A percentile compares a stretch with the other conserved stretches of the same genome.
Conservation (phyloP, 2,329 filamentous ascomycete species). For the Aureobasidium leucospermi region DNA sequence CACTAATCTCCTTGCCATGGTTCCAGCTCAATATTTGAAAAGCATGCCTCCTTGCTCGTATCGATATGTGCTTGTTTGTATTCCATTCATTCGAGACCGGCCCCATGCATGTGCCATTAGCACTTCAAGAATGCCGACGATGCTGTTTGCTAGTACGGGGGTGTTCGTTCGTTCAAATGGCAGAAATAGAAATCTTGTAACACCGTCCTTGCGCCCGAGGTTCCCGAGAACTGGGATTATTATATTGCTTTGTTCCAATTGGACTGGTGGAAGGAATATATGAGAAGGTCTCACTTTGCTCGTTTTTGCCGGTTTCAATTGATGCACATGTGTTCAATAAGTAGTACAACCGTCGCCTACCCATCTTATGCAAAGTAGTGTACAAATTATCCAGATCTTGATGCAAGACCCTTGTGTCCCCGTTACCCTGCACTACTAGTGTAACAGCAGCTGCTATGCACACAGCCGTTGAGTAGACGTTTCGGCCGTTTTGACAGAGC, state of each 20-base stretch:
- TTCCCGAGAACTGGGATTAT: neutral
- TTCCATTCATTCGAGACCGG: neutral
- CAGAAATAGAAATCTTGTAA: neutral
- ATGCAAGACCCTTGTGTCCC: conserved; percentile 1
- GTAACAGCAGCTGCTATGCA: neutral
- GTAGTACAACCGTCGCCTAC: neutral
- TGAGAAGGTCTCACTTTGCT: conserved; percentile 6
- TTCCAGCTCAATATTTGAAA: neutral
- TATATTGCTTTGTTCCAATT: neutral
- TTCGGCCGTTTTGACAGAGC: neutral
- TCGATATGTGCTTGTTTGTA: neutral
- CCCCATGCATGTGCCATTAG: neutral
- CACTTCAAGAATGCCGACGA: neutral
- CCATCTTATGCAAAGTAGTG: neutral
- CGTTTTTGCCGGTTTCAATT: neutral
- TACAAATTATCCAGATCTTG: neutral
- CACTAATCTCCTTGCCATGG: neutral
- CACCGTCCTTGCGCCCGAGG: neutral
- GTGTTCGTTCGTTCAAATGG: neutral
- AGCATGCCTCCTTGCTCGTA: conserved; percentile 2
- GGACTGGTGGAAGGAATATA: neutral
- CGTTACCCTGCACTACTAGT: conserved; percentile 6
- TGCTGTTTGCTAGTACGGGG: neutral
- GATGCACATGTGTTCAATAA: conserved; percentile 4
- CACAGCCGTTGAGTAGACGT: neutral